Conservation (phyloP, 768 basidiomycete species). For the Tylopilus sp. region DNA sequence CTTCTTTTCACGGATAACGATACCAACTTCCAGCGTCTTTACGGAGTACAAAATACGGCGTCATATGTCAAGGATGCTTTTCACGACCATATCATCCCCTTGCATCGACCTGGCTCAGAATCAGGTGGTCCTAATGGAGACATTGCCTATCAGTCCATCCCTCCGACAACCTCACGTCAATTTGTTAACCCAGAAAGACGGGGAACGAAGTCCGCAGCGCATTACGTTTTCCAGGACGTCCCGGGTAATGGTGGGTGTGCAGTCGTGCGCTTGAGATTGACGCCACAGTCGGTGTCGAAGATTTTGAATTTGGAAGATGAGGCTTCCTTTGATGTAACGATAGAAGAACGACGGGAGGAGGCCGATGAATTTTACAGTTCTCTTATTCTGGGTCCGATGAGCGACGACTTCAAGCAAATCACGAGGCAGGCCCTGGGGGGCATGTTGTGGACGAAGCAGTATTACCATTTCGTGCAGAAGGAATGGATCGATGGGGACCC, state of each 20-base stretch:
- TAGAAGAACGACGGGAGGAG: constrained; percentile 90
- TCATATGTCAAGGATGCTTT: constrained; percentile 95
- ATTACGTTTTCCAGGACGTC: constrained; percentile 84
- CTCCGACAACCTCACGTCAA: background rate
- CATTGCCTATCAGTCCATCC: background rate
- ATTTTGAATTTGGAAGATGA: constrained; percentile 87
- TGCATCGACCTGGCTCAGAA: constrained; percentile 59
- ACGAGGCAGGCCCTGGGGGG: constrained; percentile 95
- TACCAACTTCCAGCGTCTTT: constrained; percentile 90
- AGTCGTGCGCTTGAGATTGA: constrained; percentile 91
- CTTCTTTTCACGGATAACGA: constrained; percentile 97
- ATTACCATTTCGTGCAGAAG: constrained; percentile 93
- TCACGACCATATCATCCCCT: constrained; percentile 93
- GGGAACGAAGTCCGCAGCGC: constrained; percentile 92
- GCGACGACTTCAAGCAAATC: constrained; percentile 90
- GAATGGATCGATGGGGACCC: constrained; percentile 97
- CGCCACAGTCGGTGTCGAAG: constrained; percentile 67
- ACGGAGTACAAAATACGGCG: constrained; percentile 80
- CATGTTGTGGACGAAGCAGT: constrained; percentile 99
- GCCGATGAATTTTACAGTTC: constrained; percentile 93
- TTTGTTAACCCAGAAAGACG: constrained; percentile 79
- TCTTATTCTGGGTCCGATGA: constrained; percentile 78
- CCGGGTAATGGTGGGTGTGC: constrained; percentile 92
- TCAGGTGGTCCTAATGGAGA: background rate
- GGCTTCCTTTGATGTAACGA: constrained; percentile 77